A percentile compares a stretch with the other conserved stretches of the same genome.
phyloP scores from a whole-genome alignment of 495 filamentous ascomycete species.

The Penicillium arizonense region DNA sequence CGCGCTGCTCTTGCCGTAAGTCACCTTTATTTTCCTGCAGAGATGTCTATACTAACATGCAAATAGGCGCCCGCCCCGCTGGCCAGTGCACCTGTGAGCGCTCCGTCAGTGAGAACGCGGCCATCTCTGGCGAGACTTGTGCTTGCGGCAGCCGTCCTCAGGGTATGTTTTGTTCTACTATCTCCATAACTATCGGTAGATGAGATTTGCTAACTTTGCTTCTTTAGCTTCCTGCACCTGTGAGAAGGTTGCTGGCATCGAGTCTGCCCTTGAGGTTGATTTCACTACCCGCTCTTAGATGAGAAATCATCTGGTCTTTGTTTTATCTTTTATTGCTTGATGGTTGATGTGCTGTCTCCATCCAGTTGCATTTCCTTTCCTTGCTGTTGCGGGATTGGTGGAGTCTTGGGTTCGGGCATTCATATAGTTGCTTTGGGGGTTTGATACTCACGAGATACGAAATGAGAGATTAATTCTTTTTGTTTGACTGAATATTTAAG shows the following conservation, averaged over 20 bases:
- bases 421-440: not conserved
- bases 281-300: conserved; percentile 61
- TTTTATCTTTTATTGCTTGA: not conserved
- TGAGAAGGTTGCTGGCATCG: conserved; percentile 63
- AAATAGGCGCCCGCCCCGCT: conserved; percentile 63
- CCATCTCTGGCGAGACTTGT: conserved; percentile 59
- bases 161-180: conserved; percentile 45
- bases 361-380: conserved; percentile 9
- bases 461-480: not conserved
- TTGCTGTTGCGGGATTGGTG: conserved; percentile 1
- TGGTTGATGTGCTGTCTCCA: conserved; percentile 1
- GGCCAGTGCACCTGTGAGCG: conserved; percentile 83
- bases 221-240: conserved; percentile 74
- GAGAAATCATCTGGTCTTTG: not conserved
- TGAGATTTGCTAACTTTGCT: not conserved
- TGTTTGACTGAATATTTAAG: not conserved
- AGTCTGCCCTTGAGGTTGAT: conserved; percentile 62
- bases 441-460: conserved; percentile 3
- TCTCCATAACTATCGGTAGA: not conserved
- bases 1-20: conserved; percentile 82
- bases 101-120: conserved; percentile 66
- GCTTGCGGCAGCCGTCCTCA: conserved; percentile 73
- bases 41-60: conserved; percentile 9
- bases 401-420: conserved; percentile 9
- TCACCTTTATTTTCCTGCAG: conserved; percentile 13